phyloP scores from a whole-genome alignment of 1,139 yeast species.

The Yamadazyma epiphylla region DNA sequence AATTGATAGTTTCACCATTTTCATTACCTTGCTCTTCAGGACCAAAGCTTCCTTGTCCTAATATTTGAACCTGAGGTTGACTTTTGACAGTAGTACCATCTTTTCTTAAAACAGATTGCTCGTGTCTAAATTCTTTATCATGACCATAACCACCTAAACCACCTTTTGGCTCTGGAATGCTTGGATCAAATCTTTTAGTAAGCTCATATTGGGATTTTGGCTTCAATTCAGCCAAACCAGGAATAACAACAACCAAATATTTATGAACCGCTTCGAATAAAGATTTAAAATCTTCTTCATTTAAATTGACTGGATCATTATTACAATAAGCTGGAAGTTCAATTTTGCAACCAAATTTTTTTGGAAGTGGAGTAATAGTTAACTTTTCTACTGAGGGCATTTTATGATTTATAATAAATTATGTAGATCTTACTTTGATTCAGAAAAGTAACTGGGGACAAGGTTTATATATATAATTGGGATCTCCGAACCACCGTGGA shows the following conservation, averaged over 20 bases:
- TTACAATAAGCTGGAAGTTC: constrained; percentile 61
- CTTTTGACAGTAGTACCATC: constrained; percentile 77
- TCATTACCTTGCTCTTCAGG: constrained; percentile 67
- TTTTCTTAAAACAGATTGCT: constrained; percentile 68
- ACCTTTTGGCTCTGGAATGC: constrained; percentile 48
- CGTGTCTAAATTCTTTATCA: constrained; percentile 78
- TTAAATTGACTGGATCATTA: constrained; percentile 68
- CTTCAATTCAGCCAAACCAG: constrained; percentile 58
- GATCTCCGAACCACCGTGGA: no score
- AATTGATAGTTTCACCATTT: constrained; percentile 50
- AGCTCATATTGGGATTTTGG: constrained; percentile 73
- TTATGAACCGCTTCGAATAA: constrained; percentile 63
- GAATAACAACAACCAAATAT: constrained; percentile 69
- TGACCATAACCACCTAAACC: constrained; percentile 70
- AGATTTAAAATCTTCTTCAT: constrained; percentile 58
- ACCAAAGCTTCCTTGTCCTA: constrained; percentile 75
- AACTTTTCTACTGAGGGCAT: constrained; percentile 20
- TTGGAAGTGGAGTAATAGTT: constrained; percentile 44
- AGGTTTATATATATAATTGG: no score
- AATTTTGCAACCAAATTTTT: constrained; percentile 67
- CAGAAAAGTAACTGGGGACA: no score
- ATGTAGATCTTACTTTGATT: no score
- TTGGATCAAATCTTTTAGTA: constrained; percentile 74
- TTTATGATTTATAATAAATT: not conserved
- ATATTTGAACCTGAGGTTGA: constrained; percentile 85